phyloP scores from a whole-genome alignment of 495 filamentous ascomycete genomes.

The Penicillium chermesinum region DNA sequence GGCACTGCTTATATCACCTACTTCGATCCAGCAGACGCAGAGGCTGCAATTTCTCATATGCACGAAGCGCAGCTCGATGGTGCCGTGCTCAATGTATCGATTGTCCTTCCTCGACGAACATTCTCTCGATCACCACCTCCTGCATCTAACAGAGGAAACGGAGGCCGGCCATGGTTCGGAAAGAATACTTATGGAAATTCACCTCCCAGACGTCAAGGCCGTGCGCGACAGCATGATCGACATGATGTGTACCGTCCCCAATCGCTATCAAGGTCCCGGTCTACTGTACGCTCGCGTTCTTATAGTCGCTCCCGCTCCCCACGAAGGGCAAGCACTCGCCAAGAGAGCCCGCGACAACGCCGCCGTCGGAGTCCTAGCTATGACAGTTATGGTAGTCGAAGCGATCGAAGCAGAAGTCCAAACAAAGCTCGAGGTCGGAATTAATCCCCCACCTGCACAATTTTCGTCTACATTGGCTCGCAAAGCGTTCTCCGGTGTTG shows the following conservation, averaged over 20 bases:
- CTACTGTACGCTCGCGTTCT: slow-evolving; percentile 37
- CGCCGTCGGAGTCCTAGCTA: slow-evolving; percentile 52
- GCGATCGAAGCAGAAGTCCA: slow-evolving; percentile 40
- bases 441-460: no score
- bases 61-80: slow-evolving; percentile 96
- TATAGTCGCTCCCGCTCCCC: slow-evolving; percentile 29
- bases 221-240: slow-evolving; percentile 34
- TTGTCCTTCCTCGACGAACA: slow-evolving; percentile 77
- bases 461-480: no score
- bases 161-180: slow-evolving; percentile 29
- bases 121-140: slow-evolving; percentile 51
- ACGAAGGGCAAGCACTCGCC: slow-evolving; percentile 26
- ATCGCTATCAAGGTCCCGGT: slow-evolving; percentile 43
- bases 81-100: slow-evolving; percentile 80
- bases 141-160: slow-evolving; percentile 20
- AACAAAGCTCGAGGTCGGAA: slow-evolving; percentile 35
- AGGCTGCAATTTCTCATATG: slow-evolving; percentile 91
- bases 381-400: slow-evolving; percentile 47
- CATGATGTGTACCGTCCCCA: slow-evolving; percentile 49
- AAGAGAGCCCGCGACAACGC: slow-evolving; percentile 30
- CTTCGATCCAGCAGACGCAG: slow-evolving; percentile 68
- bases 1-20: slow-evolving; percentile 95
- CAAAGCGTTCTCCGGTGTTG: no score
- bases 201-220: slow-evolving; percentile 35
- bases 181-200: slow-evolving; percentile 32